Evolutionary conservation across 192 early-diverging fungal genomes (phyloP), one percentile per base, ranked within the genome.

Genomic region (Glomus cerebriforme): DNA sequence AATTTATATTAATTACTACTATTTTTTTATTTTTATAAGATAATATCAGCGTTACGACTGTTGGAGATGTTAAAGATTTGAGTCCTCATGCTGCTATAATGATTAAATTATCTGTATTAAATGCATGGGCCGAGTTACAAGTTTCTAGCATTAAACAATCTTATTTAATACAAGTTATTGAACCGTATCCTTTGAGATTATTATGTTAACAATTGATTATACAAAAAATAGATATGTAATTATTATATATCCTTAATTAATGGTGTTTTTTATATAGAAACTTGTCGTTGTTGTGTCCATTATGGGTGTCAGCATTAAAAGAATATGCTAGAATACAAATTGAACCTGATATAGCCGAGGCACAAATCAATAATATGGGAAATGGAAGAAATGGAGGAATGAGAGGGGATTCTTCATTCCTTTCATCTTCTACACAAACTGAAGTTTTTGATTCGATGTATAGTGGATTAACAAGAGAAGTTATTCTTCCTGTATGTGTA

Each of bases 71-170:
- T 13, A 87, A 86, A 34, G 86, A 88, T 64, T 67, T 89, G 54
- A 93, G 88, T 67, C 90, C 91, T n/a, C 92, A 95, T 82, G 95
- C 93, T 6, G 90, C 90, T 1, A 84, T 92, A 15, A 92, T 96
- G 90, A 85, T 96, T 66, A 87, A 89, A 65, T 82, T 95, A 35
- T 90, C 95, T 3, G 88, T 94, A 0, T 79, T 95, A 8, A 90
- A 90, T 45, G 92, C 94, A 17, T 96, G 94, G 94, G 94, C 95
- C 8, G 90, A 91, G 70, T 80, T 96, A 15, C 90, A 92, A 77
- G 86, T 89, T 9, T 88, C 94, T 8, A 90, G 87, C 65, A 82
- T 86, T 15, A 89, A 87, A 62, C 90, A 90, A 59, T 79, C 84
- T 17, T 93, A 92, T 37, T 75, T 94, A 73, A 79, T 79, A 6